Evolutionary conservation across 1,284 basidiomycete genomes (phyloP).

Genomic region (Ceratobasidium sp.): DNA sequence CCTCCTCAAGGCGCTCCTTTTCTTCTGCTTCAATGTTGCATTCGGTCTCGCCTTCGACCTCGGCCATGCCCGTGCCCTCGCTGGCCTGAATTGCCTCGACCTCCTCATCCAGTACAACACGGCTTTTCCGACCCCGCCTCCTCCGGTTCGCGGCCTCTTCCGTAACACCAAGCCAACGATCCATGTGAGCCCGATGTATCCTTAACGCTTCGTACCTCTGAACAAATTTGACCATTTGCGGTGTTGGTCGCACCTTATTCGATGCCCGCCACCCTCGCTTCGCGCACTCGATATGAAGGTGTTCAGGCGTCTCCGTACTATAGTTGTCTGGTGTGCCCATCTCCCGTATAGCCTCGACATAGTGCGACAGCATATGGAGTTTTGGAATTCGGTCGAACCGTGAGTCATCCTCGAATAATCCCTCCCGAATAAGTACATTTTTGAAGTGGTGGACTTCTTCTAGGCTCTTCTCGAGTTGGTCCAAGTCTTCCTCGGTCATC

Average conservation of each 20-base stretch:
- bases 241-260: slow-evolving; percentile 29
- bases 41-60: too few species aligned
- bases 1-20: not conserved
- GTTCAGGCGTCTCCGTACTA: slow-evolving; percentile 45
- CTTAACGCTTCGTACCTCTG: slow-evolving; percentile 11
- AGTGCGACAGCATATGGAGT: slow-evolving; percentile 44
- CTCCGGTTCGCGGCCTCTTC: too few species aligned
- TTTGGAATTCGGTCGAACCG: slow-evolving; percentile 30
- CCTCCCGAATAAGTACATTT: slow-evolving; percentile 43
- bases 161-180: not conserved
- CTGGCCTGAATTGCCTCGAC: too few species aligned
- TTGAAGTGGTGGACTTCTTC: slow-evolving; percentile 46
- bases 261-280: slow-evolving; percentile 45
- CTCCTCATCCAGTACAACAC: not conserved
- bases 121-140: too few species aligned
- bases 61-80: too few species aligned
- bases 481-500: slow-evolving; percentile 23
- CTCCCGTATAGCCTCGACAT: not conserved
- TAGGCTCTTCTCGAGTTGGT: slow-evolving; percentile 41
- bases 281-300: slow-evolving; percentile 45
- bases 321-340: slow-evolving; percentile 43
- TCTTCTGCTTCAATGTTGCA: too few species aligned
- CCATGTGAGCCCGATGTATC: not conserved
- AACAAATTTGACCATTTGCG: slow-evolving; percentile 46
- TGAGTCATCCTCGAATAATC: not conserved